Conservation (phyloP, 257 asterid genomes). For the Lycium ferocissimum region DNA sequence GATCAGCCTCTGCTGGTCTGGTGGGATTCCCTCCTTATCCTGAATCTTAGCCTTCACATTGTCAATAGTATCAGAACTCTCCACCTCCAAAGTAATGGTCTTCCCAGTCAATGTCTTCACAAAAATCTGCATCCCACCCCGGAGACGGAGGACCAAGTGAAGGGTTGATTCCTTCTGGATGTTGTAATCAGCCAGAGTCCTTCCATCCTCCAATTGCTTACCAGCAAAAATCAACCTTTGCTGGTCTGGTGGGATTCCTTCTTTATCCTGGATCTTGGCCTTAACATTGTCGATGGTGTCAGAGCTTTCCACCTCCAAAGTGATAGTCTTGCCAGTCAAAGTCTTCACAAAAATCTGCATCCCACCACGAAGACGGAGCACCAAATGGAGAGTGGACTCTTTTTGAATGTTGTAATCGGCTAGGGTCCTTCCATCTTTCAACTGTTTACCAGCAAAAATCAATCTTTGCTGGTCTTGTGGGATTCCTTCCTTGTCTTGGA, state of each 20-base stretch:
- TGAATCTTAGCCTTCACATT: constrained; percentile 34
- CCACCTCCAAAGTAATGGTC: constrained; percentile 35
- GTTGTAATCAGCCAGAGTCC: background rate
- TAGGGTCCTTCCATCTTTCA: background rate
- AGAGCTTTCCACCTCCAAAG: background rate
- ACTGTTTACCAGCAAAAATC: background rate
- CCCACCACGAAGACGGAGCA: background rate
- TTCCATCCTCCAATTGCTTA: background rate
- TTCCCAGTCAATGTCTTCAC: constrained; percentile 35
- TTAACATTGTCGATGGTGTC: background rate
- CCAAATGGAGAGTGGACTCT: background rate
- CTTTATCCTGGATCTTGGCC: constrained; percentile 14
- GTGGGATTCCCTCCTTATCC: constrained; percentile 35
- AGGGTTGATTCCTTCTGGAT: background rate
- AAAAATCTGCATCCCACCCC: constrained; percentile 37
- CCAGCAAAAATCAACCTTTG: constrained; percentile 7
- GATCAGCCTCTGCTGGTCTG: constrained; percentile 37
- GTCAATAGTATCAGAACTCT: constrained; percentile 34
- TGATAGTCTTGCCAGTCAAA: background rate
- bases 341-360: constrained; percentile 12
- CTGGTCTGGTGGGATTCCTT: constrained; percentile 17
- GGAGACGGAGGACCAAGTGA: background rate
- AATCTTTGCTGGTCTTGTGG: constrained; percentile 13
- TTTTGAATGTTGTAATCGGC: constrained; percentile 24
- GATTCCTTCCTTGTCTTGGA: background rate